These are phyloP conservation scores for Clarireedia hainanense DNA, from an alignment of 2,329 filamentous ascomycete species.

Conservation along the genomic window DNA sequence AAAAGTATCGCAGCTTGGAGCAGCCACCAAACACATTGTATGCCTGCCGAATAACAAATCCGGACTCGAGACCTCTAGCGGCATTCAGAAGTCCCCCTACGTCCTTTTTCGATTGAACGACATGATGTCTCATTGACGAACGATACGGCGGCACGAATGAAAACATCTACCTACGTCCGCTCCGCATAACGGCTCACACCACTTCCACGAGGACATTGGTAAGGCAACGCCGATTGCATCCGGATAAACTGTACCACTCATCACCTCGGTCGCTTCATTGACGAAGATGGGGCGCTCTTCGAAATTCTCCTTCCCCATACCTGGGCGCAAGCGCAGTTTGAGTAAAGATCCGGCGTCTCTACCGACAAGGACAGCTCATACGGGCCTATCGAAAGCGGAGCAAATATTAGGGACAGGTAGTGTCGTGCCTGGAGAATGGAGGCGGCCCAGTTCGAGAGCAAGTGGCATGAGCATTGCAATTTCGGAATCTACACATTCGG, in stretches of 20 bases:
- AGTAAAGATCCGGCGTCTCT: slow-evolving; percentile 10
- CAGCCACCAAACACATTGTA: not conserved
- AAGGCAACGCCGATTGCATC: not conserved
- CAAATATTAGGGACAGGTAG: slow-evolving; percentile 21
- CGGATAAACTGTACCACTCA: slow-evolving; percentile 1
- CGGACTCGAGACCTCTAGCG: not conserved
- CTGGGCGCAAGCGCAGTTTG: slow-evolving; percentile 23
- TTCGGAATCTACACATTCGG: slow-evolving; percentile 26
- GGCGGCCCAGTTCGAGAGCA: slow-evolving; percentile 26
- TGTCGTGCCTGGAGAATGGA: slow-evolving; percentile 19
- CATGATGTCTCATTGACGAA: slow-evolving; percentile 9
- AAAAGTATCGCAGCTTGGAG: not conserved
- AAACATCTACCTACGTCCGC: slow-evolving; percentile 4
- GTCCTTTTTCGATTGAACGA: not conserved
- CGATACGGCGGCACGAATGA: slow-evolving; percentile 1
- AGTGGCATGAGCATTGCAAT: slow-evolving; percentile 35
- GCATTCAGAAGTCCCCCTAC: not conserved
- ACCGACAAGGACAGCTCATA: not conserved
- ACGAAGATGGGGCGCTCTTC: slow-evolving; percentile 28
- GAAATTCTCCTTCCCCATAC: slow-evolving; percentile 31
- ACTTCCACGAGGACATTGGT: not conserved
- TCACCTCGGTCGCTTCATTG: not conserved
- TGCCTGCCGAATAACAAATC: not conserved
- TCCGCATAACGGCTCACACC: not conserved
- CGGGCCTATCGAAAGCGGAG: slow-evolving; percentile 27